A percentile compares a stretch with the other conserved stretches of the same genome.
These are phyloP conservation scores for Rhodotorula sphaerocarpa DNA, from an alignment of 768 basidiomycete species.

Conservation along the genomic window DNA sequence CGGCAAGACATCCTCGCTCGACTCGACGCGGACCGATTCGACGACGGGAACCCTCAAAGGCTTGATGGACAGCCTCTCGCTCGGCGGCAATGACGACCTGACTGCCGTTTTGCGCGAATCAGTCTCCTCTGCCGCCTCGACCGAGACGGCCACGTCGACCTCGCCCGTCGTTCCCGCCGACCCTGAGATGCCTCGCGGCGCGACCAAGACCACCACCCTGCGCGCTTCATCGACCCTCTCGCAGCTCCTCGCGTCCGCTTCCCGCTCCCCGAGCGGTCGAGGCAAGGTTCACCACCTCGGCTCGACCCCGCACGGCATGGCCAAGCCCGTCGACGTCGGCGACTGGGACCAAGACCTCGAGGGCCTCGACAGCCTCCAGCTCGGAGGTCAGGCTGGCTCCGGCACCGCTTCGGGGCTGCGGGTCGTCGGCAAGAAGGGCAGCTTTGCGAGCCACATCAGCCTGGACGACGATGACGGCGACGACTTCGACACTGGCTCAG, in stretches of 20 bases:
- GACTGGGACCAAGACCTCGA: conserved; percentile 38
- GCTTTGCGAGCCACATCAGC: conserved; percentile 28
- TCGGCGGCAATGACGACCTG: not conserved
- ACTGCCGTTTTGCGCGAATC: conserved; percentile 1
- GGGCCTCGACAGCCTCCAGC: not conserved
- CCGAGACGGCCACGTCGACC: not conserved
- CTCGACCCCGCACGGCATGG: conserved; percentile 10
- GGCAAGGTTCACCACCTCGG: conserved; percentile 21
- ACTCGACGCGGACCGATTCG: not conserved
- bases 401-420: not conserved
- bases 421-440: conserved; percentile 17
- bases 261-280: not conserved
- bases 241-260: conserved; percentile 1
- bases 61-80: conserved; percentile 1
- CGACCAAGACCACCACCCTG: conserved; percentile 12
- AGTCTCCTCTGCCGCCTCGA: not conserved
- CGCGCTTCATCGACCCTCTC: conserved; percentile 18
- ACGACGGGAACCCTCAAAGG: conserved; percentile 17
- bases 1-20: conserved; percentile 8
- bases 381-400: not conserved
- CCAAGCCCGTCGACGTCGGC: conserved; percentile 9
- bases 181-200: not conserved
- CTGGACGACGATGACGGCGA: conserved; percentile 15
- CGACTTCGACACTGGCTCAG: not conserved
- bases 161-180: not conserved